A percentile compares a stretch with the other conserved stretches of the same genome.
These are phyloP conservation scores for Nitzschia putrida DNA, from an alignment of 108 stramenopile species.

Conservation along the genomic window DNA sequence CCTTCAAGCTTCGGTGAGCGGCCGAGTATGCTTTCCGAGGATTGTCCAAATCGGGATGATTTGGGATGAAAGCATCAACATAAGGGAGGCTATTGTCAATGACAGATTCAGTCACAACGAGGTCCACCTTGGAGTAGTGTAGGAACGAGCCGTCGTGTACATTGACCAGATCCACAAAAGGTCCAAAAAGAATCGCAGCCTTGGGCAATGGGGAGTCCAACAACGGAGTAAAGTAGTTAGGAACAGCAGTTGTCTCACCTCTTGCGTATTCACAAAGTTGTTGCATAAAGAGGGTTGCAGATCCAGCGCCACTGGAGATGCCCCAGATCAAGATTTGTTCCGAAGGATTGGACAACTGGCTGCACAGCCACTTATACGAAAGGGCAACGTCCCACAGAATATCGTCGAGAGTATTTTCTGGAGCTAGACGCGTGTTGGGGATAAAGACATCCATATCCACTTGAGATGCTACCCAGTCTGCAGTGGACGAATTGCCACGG, in stretches of 20 bases:
- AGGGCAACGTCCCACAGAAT: constrained; percentile 65
- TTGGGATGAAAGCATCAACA: constrained; percentile 34
- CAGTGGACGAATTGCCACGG: constrained; percentile 59
- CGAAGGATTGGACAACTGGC: constrained; percentile 32
- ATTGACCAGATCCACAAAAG: constrained; percentile 75
- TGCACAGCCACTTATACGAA: constrained; percentile 37
- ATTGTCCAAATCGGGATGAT: constrained; percentile 12
- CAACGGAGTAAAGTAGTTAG: constrained; percentile 12
- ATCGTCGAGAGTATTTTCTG: constrained; percentile 66
- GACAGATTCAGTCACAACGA: constrained; percentile 69
- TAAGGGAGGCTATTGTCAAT: constrained; percentile 44
- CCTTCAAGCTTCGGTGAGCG: constrained; percentile 55
- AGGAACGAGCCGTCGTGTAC: constrained; percentile 54
- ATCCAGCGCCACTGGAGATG: constrained; percentile 68
- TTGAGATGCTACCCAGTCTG: constrained; percentile 30
- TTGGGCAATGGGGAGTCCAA: constrained; percentile 39
- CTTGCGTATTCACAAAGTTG: constrained; percentile 45
- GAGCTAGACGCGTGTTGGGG: constrained; percentile 62
- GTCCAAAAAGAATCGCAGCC: constrained; percentile 68
- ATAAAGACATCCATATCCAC: constrained; percentile 70
- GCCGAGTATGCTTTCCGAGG: constrained; percentile 64
- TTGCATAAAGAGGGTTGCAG: constrained; percentile 67
- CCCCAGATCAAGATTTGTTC: constrained; percentile 65
- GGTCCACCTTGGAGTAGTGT: constrained; percentile 68
- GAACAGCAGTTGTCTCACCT: constrained; percentile 23